Percentiles rank a stretch among this genome's conserved stretches.
Conservation (phyloP, 345 rosid species). For the Clausena lansium region DNA sequence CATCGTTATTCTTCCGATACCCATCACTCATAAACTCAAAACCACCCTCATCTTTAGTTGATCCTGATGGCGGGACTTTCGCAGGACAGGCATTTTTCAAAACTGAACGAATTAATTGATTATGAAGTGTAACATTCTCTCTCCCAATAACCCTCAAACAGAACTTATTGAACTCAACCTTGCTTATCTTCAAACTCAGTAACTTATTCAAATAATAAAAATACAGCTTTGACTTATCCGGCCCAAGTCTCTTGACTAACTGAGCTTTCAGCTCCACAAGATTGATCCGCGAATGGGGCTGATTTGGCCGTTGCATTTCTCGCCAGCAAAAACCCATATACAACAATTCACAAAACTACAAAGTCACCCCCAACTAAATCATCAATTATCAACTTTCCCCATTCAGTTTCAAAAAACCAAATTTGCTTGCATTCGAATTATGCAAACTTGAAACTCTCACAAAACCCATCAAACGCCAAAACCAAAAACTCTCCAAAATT, state of each 20-base stretch:
- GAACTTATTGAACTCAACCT: conserved; percentile 39
- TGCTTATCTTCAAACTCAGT: conserved; percentile 37
- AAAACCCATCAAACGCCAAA: neutral
- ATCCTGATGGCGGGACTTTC: conserved; percentile 26
- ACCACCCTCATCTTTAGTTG: conserved; percentile 13
- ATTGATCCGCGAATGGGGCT: conserved; percentile 24
- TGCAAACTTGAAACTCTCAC: neutral
- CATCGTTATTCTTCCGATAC: conserved; percentile 15
- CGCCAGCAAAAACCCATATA: conserved; percentile 17
- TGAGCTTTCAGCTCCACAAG: conserved; percentile 36
- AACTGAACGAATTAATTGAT: conserved; percentile 41
- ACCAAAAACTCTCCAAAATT: neutral
- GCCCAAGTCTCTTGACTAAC: conserved; percentile 41
- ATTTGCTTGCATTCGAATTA: neutral
- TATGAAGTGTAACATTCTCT: conserved; percentile 41
- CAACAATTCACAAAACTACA: neutral
- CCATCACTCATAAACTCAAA: conserved; percentile 3
- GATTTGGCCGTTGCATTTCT: conserved; percentile 42
- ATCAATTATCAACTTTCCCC: conserved; percentile 4
- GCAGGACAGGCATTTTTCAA: conserved; percentile 43
- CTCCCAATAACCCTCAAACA: conserved; percentile 38
- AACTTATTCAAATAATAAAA: conserved; percentile 33
- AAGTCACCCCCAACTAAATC: conserved; percentile 1
- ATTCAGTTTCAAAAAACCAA: neutral
- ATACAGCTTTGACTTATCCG: conserved; percentile 30